Base-by-base conservation (phyloP, 179 eudicot genomes). In the Beta lomatogona region DNA sequence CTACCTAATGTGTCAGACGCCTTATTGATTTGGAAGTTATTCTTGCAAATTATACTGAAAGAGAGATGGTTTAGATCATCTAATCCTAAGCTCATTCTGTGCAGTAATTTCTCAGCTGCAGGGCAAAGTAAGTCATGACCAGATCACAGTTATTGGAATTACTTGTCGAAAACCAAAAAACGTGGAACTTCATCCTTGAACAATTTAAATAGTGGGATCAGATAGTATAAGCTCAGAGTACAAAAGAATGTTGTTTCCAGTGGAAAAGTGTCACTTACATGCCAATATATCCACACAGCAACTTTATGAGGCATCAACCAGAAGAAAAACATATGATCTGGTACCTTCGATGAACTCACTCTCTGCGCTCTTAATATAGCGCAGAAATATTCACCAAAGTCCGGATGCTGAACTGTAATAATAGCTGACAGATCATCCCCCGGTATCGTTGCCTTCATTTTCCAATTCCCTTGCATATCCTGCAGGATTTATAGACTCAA, bases 261-360 rank as follows among this genome's bases (percentile, higher is more conserved):
- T 19, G 44, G 19, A 22, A 61, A 61, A 50, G 60, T 36, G 72
- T 61, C 10, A 78, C 99, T 94, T 89, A 94, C 99, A 83, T 95
- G 93, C 97, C 99, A 95, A 88, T 93, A 95, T 75, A 95, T 95
- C 97, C 97, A 90, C n/a, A 93, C 4, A 45, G 98, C 97, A 84
- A 94, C 98, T 86, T 91, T 95, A 81, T 93, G 99, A 54, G 99
- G 99, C 99, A 93, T 95, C 86, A 95, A 86, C 95, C 97, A 95
- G 92, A 95, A 95, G 84, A 87, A 95, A 50, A 86, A 25, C 12
- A 88, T 80, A 74, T 86, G 89, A 82, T 92, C 87, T 19, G 75
- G 74, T 66, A 81, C 85, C 65, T 61, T 58, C 52, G 86, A 85
- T 8, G 91, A 86, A 67, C 86, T 71, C 68, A 92, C 83, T 86